A percentile compares a stretch with the other conserved stretches of the same genome.
Conservation (phyloP, 768 basidiomycete species). For the Lactarius psammicola region DNA sequence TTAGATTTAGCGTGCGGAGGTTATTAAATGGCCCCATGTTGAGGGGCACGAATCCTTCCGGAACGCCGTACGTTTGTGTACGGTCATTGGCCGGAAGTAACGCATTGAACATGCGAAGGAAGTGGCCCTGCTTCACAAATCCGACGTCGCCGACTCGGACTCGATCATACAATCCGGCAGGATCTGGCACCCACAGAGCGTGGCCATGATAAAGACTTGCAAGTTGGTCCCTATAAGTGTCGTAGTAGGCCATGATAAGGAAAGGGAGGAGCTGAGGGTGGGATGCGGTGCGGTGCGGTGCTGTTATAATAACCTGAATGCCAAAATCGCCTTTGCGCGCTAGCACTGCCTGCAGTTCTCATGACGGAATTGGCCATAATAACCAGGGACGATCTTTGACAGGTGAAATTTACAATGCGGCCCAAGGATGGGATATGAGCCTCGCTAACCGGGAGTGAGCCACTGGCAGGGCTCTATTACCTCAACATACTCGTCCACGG, state of each 20-base stretch:
- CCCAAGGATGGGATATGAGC: too few relatives aligned
- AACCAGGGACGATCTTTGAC: background rate
- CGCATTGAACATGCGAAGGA: conserved; percentile 26
- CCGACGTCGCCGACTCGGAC: conserved; percentile 30
- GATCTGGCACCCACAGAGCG: conserved; percentile 28
- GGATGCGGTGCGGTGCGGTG: too few relatives aligned
- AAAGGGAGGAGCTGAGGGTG: background rate
- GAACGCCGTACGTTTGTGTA: conserved; percentile 7
- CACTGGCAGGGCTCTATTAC: too few relatives aligned
- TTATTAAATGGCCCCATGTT: conserved; percentile 19
- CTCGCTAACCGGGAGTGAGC: too few relatives aligned
- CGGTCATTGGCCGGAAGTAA: conserved; percentile 10
- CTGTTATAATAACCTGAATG: background rate
- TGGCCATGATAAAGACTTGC: conserved; percentile 10
- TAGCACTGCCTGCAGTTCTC: background rate
- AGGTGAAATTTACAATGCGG: too few relatives aligned
- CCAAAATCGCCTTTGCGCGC: background rate
- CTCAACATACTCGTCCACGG: background rate
- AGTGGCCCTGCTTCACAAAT: conserved; percentile 22
- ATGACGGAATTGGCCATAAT: background rate
- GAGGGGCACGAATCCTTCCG: conserved; percentile 7
- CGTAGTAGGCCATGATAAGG: background rate
- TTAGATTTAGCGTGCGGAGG: conserved; percentile 6
- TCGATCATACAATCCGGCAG: conserved; percentile 15
- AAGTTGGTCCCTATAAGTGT: conserved; percentile 20